phyloP scores from a whole-genome alignment of 169 alveolate genomes.

The Cryptosporidium ryanae region DNA sequence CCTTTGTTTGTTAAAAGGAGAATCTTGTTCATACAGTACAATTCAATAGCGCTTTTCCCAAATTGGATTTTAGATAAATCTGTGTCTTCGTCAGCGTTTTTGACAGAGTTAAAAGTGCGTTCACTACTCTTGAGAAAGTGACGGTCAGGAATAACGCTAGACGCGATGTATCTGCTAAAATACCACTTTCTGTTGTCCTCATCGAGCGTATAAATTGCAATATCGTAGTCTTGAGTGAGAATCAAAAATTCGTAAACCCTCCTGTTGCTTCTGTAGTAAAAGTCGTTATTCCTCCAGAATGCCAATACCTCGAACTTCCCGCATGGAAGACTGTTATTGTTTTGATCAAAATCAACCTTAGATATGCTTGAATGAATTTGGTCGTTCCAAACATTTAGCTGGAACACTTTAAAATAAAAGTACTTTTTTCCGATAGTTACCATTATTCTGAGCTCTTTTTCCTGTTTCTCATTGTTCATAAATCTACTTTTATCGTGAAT shows the following conservation, averaged over 20 bases:
- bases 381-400: slow-evolving; percentile 49
- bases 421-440: neutral
- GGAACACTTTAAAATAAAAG: slow-evolving; percentile 21
- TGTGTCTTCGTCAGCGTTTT: neutral
- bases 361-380: slow-evolving; percentile 14
- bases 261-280: neutral
- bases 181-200: slow-evolving; percentile 21
- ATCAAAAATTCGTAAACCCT: slow-evolving; percentile 6
- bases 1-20: slow-evolving; percentile 33
- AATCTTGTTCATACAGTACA: neutral
- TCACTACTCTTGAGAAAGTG: too few species aligned
- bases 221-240: neutral
- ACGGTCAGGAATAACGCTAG: neutral
- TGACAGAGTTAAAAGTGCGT: neutral
- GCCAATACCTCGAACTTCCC: neutral
- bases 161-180: neutral
- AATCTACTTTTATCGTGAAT: slow-evolving; percentile 19
- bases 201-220: slow-evolving; percentile 16
- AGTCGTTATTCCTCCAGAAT: slow-evolving; percentile 12
- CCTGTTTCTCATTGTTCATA: slow-evolving; percentile 18
- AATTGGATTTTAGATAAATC: too few species aligned
- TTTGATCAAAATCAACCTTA: neutral
- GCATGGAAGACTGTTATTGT: neutral
- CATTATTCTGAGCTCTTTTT: slow-evolving; percentile 8
- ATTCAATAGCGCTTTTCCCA: slow-evolving; percentile 11